Evolutionary conservation across 257 asterid genomes (phyloP).

Genomic region (Solanum stenotomum): DNA sequence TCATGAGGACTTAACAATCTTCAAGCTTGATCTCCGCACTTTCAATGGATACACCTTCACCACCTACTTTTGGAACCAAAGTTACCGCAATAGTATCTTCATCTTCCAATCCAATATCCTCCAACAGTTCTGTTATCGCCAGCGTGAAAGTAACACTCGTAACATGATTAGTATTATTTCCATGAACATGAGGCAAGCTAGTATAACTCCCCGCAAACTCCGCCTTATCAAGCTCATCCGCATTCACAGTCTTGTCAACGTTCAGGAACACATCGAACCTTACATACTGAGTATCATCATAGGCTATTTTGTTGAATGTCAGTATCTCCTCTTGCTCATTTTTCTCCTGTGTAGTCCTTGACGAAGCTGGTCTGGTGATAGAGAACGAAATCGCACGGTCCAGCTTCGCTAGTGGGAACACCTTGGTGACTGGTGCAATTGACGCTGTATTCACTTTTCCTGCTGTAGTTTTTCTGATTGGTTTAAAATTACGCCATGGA

Average conservation of each 20-base stretch:
- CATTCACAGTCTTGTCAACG: constrained; percentile 30
- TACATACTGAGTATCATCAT: constrained; percentile 16
- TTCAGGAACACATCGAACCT: constrained; percentile 47
- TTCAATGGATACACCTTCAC: background rate
- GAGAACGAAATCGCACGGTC: constrained; percentile 11
- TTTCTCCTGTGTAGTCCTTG: constrained; percentile 7
- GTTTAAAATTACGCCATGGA: constrained; percentile 39
- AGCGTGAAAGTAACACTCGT: background rate
- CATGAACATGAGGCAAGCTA: constrained; percentile 32
- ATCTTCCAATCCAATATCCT: background rate
- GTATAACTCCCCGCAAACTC: constrained; percentile 43
- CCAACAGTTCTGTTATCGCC: background rate
- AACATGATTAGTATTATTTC: background rate
- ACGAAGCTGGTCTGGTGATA: constrained; percentile 10
- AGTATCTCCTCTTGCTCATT: constrained; percentile 30
- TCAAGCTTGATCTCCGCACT: background rate
- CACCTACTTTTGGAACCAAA: background rate
- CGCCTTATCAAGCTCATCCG: constrained; percentile 23
- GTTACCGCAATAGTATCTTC: background rate
- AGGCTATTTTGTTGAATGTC: constrained; percentile 4
- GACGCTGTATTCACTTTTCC: background rate
- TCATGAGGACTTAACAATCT: background rate
- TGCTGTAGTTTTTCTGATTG: constrained; percentile 6
- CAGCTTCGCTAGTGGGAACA: constrained; percentile 26
- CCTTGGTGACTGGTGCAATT: background rate